Base-by-base conservation (phyloP, 2,329 filamentous ascomycete genomes). In the Cladosporium sp. region DNA sequence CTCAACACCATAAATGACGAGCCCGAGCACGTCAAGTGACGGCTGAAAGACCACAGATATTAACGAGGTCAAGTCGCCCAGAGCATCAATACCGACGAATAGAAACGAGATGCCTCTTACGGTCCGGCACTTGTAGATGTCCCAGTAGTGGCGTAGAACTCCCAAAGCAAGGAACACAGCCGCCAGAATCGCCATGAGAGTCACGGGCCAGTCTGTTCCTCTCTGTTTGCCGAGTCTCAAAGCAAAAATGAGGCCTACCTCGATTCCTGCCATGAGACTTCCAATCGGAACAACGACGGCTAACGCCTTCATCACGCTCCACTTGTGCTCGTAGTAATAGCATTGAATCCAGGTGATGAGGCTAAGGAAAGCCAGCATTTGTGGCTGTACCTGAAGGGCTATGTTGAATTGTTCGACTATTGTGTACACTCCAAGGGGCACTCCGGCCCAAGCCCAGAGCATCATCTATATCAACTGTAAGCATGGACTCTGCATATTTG, bases 91-190 rank as follows among this genome's bases (percentile, higher is more conserved):
- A 1, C 72, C 80, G 0, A 86, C 83, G 56, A 88, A 88, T 2
- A 86, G 69, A 63, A 88, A 87, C 1, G 83, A 86, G 33, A 88
- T 86, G 7, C 84, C 84, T 12, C 82, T 73, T 1, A 86, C 84
- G 0, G 83, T 85, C 6, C 79, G 75, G 56, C 85, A 78, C 2
- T 73, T 62, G 59, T 79, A 86, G 18, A 88, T 86, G 54, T 88
- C 84, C 71, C 77, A 79, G 58, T 87, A 88, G 61, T 88, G 83
- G 2, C 79, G 70, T 7, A 86, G 66, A 0, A 88, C 85, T 0
- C 85, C 85, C 1, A 80, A 75, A 1, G 80, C 81, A 1, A 88
- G 74, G 2, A 88, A 70, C 0, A 72, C 63, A 0, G 84, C 83
- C 0, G 84, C 83, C 1, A 86, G 63, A 0, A 80, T 76, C 1